Conservation (phyloP, 345 rosid species). For the Arabidopsis arenosa region DNA sequence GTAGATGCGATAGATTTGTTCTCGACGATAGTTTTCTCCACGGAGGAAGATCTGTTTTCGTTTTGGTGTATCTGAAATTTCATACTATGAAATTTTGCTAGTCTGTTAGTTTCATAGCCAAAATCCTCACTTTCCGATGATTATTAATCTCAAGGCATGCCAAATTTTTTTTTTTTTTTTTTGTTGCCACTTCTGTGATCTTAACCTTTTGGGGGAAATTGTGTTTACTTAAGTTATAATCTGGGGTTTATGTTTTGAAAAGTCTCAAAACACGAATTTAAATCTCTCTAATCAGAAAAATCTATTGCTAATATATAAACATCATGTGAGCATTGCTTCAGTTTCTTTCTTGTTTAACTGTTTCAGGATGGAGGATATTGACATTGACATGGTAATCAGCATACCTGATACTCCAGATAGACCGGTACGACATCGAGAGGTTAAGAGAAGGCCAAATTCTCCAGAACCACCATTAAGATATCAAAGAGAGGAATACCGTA, state of each 20-base stretch:
- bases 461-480: slow-evolving; percentile 44
- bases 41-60: neutral
- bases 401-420: slow-evolving; percentile 92
- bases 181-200: slow-evolving; percentile 11
- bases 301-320: neutral
- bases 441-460: slow-evolving; percentile 46
- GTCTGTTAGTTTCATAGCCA: neutral
- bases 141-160: neutral
- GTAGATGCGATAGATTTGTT: neutral
- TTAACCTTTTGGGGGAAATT: neutral
- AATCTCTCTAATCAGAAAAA: neutral
- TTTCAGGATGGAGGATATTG: slow-evolving; percentile 73
- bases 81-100: neutral
- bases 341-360: neutral
- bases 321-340: slow-evolving; percentile 15
- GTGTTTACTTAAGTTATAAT: slow-evolving; percentile 21
- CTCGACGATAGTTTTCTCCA: neutral
- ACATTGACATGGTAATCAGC: slow-evolving; percentile 61
- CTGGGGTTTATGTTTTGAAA: slow-evolving; percentile 5
- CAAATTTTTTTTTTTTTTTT: neutral
- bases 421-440: slow-evolving; percentile 41
- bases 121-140: neutral
- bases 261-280: neutral
- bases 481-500: slow-evolving; percentile 46
- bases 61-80: slow-evolving; percentile 5